Evolutionary conservation across 2,329 filamentous ascomycete genomes (phyloP).

Genomic region (Didymella pinodella): DNA sequence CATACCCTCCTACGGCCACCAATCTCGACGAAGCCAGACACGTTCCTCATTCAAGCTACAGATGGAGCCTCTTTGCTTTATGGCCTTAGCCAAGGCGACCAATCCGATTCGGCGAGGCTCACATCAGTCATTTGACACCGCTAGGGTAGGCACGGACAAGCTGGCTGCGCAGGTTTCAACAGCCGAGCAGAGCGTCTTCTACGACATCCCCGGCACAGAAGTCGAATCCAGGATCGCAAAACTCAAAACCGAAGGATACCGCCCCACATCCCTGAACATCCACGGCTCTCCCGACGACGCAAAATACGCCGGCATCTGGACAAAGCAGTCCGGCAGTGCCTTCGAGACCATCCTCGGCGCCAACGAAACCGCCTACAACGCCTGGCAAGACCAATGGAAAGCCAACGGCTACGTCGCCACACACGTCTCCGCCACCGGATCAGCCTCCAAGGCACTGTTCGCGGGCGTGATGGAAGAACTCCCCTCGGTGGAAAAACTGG

Average conservation of each 20-base stretch:
- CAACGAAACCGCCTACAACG: constrained; percentile 25
- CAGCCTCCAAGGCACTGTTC: constrained; percentile 27
- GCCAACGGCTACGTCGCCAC: constrained; percentile 31
- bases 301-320: constrained; percentile 33
- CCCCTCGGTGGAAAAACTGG: constrained; percentile 15
- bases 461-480: constrained; percentile 32
- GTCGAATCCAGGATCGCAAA: constrained; percentile 13
- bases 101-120: background rate
- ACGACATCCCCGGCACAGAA: constrained; percentile 15
- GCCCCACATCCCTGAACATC: constrained; percentile 26
- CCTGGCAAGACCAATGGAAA: constrained; percentile 30
- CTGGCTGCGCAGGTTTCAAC: background rate
- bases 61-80: background rate
- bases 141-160: background rate
- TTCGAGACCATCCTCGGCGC: constrained; percentile 29
- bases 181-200: constrained; percentile 24
- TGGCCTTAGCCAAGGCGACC: background rate
- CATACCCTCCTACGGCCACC: background rate
- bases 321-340: constrained; percentile 21
- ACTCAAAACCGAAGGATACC: constrained; percentile 29
- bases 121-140: background rate
- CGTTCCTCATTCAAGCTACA: background rate
- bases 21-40: background rate
- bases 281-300: constrained; percentile 25
- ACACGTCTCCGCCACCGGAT: constrained; percentile 33